Evolutionary conservation across 2,329 filamentous ascomycete genomes (phyloP).

Genomic region (Beauveria scarabaeidicola): DNA sequence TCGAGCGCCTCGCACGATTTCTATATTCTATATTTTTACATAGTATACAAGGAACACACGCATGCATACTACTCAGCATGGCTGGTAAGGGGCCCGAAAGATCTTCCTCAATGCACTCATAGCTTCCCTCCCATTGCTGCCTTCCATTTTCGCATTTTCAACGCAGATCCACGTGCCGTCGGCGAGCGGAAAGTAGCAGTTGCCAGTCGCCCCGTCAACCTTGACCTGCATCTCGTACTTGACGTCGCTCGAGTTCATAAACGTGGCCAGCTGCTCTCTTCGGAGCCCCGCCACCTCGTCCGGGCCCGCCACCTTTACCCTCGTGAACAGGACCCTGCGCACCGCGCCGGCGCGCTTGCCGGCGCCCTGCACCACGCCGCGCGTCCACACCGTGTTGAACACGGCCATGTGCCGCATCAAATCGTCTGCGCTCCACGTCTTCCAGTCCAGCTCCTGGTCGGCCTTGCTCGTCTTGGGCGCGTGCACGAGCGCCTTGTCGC

Average conservation of each 20-base stretch:
- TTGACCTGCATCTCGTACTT: conserved; percentile 3
- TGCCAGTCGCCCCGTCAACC: conserved; percentile 15
- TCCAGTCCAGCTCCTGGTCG: conserved; percentile 56
- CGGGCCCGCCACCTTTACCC: conserved; percentile 20
- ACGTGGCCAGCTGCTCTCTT: background rate
- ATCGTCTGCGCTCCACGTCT: conserved; percentile 39
- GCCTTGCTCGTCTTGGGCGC: conserved; percentile 66
- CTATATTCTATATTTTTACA: too few species aligned
- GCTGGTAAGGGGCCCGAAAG: background rate
- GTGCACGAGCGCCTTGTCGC: conserved; percentile 27
- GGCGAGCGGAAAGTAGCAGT: conserved; percentile 16
- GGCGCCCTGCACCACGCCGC: conserved; percentile 17
- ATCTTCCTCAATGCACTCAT: conserved; percentile 21
- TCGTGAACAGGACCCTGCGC: conserved; percentile 33
- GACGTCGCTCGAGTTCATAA: background rate
- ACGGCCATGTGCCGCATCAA: conserved; percentile 50
- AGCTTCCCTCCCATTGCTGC: conserved; percentile 19
- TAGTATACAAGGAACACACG: too few species aligned
- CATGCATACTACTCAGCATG: too few species aligned
- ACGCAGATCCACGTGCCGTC: conserved; percentile 20
- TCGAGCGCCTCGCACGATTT: too few species aligned
- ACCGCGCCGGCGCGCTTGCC: conserved; percentile 13
- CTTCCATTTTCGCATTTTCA: conserved; percentile 25
- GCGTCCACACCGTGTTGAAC: conserved; percentile 59
- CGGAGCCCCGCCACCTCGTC: conserved; percentile 4